Evolutionary conservation across 257 asterid genomes (phyloP).

Genomic region (Linaria vulgaris): DNA sequence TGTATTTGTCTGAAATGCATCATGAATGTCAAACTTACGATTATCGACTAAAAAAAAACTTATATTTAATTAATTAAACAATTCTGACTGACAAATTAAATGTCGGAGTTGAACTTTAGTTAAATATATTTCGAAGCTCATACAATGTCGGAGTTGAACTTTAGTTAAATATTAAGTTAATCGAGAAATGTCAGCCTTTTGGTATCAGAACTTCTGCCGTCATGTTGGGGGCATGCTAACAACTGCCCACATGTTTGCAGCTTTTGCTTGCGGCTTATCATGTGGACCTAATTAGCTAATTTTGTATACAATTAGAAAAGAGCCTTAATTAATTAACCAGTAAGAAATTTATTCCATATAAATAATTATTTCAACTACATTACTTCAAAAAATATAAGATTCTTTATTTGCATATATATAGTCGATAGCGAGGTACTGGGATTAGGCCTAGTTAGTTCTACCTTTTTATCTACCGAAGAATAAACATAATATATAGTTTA

Average conservation of each 20-base stretch:
- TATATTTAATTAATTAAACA: too few species aligned
- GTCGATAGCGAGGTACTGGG: neutral
- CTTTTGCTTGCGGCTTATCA: conserved; percentile 30
- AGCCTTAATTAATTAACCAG: neutral
- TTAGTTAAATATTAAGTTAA: neutral
- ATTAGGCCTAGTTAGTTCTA: too few species aligned
- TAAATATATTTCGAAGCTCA: neutral
- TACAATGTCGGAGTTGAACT: neutral
- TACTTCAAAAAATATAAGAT: too few species aligned
- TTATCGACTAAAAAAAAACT: too few species aligned
- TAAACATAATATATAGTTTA: too few species aligned
- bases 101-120: too few species aligned
- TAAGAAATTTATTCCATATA: neutral
- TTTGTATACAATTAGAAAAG: neutral
- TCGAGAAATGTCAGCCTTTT: conserved; percentile 23
- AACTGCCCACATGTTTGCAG: conserved; percentile 35
- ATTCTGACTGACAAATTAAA: too few species aligned
- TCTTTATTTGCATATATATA: neutral
- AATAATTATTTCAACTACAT: too few species aligned
- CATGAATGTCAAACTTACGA: too few species aligned
- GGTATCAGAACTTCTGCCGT: conserved; percentile 22
- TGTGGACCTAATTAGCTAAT: conserved; percentile 20
- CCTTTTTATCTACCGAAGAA: too few species aligned
- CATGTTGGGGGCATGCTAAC: conserved; percentile 23
- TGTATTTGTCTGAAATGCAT: too few species aligned